Base-by-base conservation (phyloP, 73 alveolate species). In the Stentor coeruleus region DNA sequence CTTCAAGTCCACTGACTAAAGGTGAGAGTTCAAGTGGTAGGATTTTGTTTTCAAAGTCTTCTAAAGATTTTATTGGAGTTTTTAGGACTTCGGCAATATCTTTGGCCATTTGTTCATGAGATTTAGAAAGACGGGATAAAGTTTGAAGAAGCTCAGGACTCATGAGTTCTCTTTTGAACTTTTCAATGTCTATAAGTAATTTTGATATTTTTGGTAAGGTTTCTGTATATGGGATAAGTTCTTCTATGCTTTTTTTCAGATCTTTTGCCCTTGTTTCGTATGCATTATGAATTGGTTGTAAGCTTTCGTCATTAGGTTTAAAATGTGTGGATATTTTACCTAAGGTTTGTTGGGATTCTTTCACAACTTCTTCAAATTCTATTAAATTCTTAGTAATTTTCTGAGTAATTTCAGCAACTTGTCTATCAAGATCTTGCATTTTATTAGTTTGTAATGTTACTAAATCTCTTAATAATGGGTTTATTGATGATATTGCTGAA, bases 131-230 rank as follows among this genome's bases (percentile, higher is more conserved):
- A 33, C 33, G 49, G 0, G 36, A 20, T 1, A 66, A 20, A 11
- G n/a, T 66, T 31, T 66, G 42, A 66, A 33, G 49, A 33, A 66
- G 36, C 1, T 66, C 39, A 0, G n/a, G 26, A 2, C 42, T 15
- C 42, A 66, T 20, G 2, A 66, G 79, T 66, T 66, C 79, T 20
- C 41, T 20, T 31, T 66, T 66, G 79, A 66, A 66, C 2, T 66
- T 31, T 66, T 66, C 79, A 14, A 20, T 20, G 79, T 66, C 79
- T 66, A 37, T 20, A 1, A 31, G n/a, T 11, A 66, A 40, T 20
- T 31, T 33, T 20, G 37, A 66, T 20, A 66, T 20, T 66, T 66
- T 20, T 49, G 66, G 66, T 11, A 49, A 20, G 66, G 66, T 49
- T 49, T 49, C 20, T 20, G 66, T 49, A 20, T 49, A 49, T 11